Base-by-base conservation (phyloP, 2,329 filamentous ascomycete genomes). In the Colletotrichum navitas region DNA sequence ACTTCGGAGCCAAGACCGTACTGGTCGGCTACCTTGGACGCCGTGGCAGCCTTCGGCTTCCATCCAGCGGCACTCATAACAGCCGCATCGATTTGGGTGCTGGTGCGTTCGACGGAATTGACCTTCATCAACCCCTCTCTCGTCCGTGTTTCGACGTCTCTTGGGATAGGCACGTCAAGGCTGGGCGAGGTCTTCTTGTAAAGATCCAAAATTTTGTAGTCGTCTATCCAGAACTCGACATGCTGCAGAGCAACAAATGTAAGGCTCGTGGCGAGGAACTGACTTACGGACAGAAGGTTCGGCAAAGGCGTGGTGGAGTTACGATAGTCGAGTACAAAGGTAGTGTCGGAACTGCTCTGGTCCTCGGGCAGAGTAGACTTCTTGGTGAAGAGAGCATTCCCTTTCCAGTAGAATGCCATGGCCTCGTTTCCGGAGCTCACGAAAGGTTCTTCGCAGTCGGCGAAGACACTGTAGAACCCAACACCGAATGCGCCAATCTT, bases 371-470 rank as follows among this genome's bases (percentile, higher is more conserved):
- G 83, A 75, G 91, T 90, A 29, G 96, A 87, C 76, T 94, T 93
- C 76, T 95, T 92, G 32, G 97, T 99, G 80, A 97, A 98, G 1
- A 99, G 87, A 6, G 94, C 94, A 80, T 98, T 98, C n/a, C 93
- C 95, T 81, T 98, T 98, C 97, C 96, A 99, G 84, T 98, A 99
- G 79, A 99, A 99, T 0, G 95, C 95, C 94, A 99, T 98, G 47
- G 94, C 95, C 81, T 97, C 92, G 73, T 88, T 89, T 0, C 96
- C 96, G 0, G 95, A 98, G 75, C 94, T 96, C 74, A 99, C 93
- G 78, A 99, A 98, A 0, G 96, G 96, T 76, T 98, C 94, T 81
- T 99, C 97, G 80, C 95, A 99, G 80, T 99, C 96, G 73, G 96
- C 94, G 80, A 99, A 99, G 49, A 98, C 95, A 80, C 94, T 97